These are phyloP conservation scores for Fusarium sp. DNA, from an alignment of 2,329 filamentous ascomycete genomes.

Conservation along the genomic window DNA sequence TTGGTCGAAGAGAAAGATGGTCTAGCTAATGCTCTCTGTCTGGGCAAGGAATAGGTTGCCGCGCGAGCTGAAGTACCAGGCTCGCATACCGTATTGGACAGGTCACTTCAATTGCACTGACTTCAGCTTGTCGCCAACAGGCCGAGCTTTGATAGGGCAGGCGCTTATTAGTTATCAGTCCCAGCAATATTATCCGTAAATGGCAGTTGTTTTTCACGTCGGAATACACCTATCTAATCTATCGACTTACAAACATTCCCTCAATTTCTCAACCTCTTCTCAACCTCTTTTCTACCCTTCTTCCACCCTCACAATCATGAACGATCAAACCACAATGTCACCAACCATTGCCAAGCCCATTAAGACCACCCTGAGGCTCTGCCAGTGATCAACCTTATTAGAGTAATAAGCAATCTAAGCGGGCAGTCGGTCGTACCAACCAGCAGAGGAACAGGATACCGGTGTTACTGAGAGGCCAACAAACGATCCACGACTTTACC, in stretches of 20 bases:
- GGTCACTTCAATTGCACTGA: background rate
- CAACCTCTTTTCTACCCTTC: background rate
- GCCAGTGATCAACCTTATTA: slow-evolving; percentile 12
- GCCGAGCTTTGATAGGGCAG: slow-evolving; percentile 14
- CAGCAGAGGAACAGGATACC: slow-evolving; percentile 8
- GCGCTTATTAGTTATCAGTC: slow-evolving; percentile 14
- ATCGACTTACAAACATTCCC: background rate
- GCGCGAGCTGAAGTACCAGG: background rate
- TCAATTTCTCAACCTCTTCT: background rate
- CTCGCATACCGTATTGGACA: background rate
- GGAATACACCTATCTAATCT: slow-evolving; percentile 4
- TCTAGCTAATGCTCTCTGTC: background rate
- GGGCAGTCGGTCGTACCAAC: background rate
- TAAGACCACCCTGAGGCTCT: slow-evolving; percentile 16
- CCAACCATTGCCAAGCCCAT: background rate
- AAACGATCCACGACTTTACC: slow-evolving; percentile 6
- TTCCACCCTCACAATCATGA: background rate
- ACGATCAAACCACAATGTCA: background rate
- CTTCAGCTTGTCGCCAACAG: slow-evolving; percentile 9
- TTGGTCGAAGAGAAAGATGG: slow-evolving; percentile 1
- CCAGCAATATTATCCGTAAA: background rate
- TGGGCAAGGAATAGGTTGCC: background rate
- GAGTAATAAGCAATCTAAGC: background rate
- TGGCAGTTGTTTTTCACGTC: slow-evolving; percentile 1
- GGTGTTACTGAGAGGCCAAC: background rate